These are phyloP conservation scores for Adansonia digitata DNA, from an alignment of 345 rosid species.

Conservation along the genomic window DNA sequence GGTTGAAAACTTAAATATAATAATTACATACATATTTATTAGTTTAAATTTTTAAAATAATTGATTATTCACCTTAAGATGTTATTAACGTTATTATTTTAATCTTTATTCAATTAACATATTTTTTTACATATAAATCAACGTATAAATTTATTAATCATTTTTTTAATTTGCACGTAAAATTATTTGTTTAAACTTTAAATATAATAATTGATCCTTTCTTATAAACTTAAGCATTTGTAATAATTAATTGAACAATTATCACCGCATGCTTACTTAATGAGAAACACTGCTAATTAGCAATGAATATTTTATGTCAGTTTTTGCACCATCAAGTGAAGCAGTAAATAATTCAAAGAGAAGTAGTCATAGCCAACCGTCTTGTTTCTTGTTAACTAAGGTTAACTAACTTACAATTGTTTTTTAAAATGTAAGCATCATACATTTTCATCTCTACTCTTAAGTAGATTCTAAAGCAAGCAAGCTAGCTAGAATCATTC, in stretches of 20 bases:
- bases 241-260: no score
- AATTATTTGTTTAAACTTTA: no score
- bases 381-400: not conserved
- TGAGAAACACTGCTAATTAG: not conserved
- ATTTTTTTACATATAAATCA: no score
- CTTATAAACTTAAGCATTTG: not conserved
- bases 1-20: no score
- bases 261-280: not conserved
- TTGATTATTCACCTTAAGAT: no score
- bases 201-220: not conserved
- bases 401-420: not conserved
- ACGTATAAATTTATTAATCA: no score
- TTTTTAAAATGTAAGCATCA: not conserved
- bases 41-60: no score
- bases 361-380: not conserved
- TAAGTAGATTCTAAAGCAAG: not conserved
- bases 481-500: not conserved
- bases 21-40: no score
- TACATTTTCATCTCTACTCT: no score
- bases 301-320: not conserved
- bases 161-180: no score
- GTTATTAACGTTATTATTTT: no score
- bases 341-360: not conserved
- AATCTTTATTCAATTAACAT: no score
- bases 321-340: not conserved